A percentile compares a stretch with the other conserved stretches of the same genome.
These are phyloP conservation scores for Coniochaeta sp. DNA, from an alignment of 2,329 filamentous ascomycete genomes.

Conservation along the genomic window DNA sequence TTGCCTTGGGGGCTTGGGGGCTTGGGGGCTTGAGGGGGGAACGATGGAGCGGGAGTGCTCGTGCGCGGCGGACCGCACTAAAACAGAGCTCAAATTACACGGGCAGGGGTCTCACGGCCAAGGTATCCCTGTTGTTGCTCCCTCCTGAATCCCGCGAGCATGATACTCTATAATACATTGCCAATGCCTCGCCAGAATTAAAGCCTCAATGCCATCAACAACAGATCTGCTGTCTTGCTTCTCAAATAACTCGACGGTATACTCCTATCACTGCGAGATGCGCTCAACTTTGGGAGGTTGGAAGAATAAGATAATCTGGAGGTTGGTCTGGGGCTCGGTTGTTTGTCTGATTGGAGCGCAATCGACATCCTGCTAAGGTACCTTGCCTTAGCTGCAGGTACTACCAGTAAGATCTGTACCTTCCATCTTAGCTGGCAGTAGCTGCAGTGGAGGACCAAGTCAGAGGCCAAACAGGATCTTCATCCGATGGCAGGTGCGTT, in stretches of 20 bases:
- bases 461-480: not conserved
- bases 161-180: not conserved
- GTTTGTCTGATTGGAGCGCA: not conserved
- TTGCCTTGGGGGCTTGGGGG: too few relatives aligned
- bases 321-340: not conserved
- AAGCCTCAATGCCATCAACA: not conserved
- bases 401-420: too few relatives aligned
- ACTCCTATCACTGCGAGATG: too few relatives aligned
- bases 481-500: not conserved
- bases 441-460: not conserved
- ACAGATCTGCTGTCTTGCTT: not conserved
- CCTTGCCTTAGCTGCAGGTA: too few relatives aligned
- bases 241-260: too few relatives aligned
- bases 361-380: too few relatives aligned
- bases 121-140: not conserved
- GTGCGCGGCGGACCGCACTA: not conserved
- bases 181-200: not conserved
- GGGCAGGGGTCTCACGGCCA: not conserved
- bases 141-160: not conserved
- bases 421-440: not conserved
- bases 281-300: too few relatives aligned
- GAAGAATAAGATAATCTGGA: too few relatives aligned
- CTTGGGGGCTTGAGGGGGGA: not conserved
- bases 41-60: not conserved
- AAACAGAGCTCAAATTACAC: constrained; percentile 1